Base-by-base conservation (phyloP, 495 filamentous ascomycete genomes). In the Lasiosphaeriaceae sp. region DNA sequence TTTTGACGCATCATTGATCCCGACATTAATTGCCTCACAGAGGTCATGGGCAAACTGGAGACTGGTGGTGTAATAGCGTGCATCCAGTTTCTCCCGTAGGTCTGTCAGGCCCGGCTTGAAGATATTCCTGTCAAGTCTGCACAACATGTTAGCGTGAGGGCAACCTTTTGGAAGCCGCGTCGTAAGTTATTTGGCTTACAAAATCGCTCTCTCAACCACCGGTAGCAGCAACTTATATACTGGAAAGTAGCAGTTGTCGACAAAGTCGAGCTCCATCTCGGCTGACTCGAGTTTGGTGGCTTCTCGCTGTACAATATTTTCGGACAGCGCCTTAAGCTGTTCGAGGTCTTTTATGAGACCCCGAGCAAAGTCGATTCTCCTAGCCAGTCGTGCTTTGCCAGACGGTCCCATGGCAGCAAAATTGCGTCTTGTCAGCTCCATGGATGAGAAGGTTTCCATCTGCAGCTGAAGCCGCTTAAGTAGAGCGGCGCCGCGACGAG, bases 351-450 rank as follows among this genome's bases (percentile, higher is more conserved):
- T 73, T 57, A 89, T 78, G 39, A 97, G 78, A 34, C 74, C 76
- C 55, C 89, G 80, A 12, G 89, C 90, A 70, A 97, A 97, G 53
- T 96, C 90, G 62, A 96, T 90, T 47, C 94, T 85, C 47, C 90
- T 80, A 52, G 85, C 76, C 21, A 99, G 77, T 54, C 90, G 84
- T 31, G 87, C 82, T 58, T 86, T 83, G 24, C 94, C 94, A 47
- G 84, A 83, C 22, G 86, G 86, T 34, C 94, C 94, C 90, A 96
- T 93, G 20, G 87, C 86, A 7, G 88, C 86, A 73, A 94, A 99
- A 65, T 97, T 90, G 54, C 96, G 84, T 29, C 94, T 80, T 1
- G 92, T 95, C 61, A 99, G 88, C 72, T 99, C 95, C 86, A 96
- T 94, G 0, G 90, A 94, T 0, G 92, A 90, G 69, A 97, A 98